phyloP scores from a whole-genome alignment of 306 rosid species.

The Morella rubra region DNA sequence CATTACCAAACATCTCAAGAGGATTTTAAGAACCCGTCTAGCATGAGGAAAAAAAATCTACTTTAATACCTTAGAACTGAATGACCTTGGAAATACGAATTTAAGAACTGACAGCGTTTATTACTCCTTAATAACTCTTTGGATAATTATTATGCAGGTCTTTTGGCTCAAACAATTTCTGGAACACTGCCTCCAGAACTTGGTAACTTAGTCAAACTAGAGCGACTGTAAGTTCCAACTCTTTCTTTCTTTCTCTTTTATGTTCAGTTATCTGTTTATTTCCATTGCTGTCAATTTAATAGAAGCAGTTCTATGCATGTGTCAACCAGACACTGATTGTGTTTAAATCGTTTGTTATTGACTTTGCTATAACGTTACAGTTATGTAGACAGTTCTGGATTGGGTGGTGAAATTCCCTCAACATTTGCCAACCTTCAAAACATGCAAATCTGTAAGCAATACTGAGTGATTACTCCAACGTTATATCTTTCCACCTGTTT shows the following conservation, averaged over 20 bases:
- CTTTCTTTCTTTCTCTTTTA: background rate
- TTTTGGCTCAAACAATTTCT: slow-evolving; percentile 30
- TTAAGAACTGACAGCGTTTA: background rate
- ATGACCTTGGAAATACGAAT: background rate
- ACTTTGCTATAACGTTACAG: too few relatives aligned
- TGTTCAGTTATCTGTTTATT: accelerated
- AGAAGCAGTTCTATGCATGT: too few relatives aligned
- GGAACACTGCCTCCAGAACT: slow-evolving; percentile 33
- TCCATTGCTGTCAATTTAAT: too few relatives aligned
- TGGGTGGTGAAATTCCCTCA: slow-evolving; percentile 30
- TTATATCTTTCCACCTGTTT: background rate
- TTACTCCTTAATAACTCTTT: background rate
- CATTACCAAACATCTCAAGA: background rate
- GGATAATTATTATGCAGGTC: slow-evolving; percentile 15
- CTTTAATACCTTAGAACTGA: background rate
- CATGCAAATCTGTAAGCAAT: slow-evolving; percentile 20
- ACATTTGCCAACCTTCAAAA: slow-evolving; percentile 28
- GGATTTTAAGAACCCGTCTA: background rate
- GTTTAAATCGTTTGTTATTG: background rate
- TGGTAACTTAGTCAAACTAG: slow-evolving; percentile 27
- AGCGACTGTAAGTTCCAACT: slow-evolving; percentile 8
- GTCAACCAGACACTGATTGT: background rate
- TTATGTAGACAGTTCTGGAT: slow-evolving; percentile 16
- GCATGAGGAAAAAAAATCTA: background rate
- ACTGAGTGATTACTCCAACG: background rate